Evolutionary conservation across 106 monocot species (phyloP).

Genomic region (Hemerocallis citrina): DNA sequence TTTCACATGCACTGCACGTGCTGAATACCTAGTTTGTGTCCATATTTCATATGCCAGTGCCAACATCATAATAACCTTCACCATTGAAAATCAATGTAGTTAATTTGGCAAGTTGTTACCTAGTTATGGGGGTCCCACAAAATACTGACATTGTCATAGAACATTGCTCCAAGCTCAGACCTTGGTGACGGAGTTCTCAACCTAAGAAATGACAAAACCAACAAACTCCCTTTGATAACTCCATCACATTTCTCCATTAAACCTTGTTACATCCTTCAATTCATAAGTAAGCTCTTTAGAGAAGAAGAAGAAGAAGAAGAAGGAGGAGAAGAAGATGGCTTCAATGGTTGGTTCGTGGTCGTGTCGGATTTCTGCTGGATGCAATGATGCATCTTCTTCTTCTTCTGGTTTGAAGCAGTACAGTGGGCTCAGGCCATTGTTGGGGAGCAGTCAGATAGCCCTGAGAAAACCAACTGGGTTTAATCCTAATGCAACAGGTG

Average conservation of each 20-base stretch:
- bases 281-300: background rate
- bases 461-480: slow-evolving; percentile 2
- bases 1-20: too few species aligned
- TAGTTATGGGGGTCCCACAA: too few species aligned
- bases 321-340: background rate
- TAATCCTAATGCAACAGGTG: background rate
- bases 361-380: background rate
- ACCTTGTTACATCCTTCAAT: background rate
- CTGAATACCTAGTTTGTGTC: too few species aligned
- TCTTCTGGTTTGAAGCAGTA: background rate
- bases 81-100: too few species aligned
- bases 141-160: too few species aligned
- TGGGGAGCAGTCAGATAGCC: background rate
- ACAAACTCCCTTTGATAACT: slow-evolving; percentile 3
- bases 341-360: slow-evolving; percentile 2
- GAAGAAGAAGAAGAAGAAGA: background rate
- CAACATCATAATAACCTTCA: too few species aligned
- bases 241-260: background rate
- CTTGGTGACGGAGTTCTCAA: background rate
- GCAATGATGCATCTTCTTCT: background rate
- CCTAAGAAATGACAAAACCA: background rate
- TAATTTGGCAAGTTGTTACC: too few species aligned
- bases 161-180: background rate
- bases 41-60: too few species aligned
- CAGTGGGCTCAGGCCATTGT: slow-evolving; percentile 5